Percentiles rank a stretch among this genome's conserved stretches.
Evolutionary conservation across 768 basidiomycete genomes (phyloP).

Genomic region (Lyophyllum atratum): DNA sequence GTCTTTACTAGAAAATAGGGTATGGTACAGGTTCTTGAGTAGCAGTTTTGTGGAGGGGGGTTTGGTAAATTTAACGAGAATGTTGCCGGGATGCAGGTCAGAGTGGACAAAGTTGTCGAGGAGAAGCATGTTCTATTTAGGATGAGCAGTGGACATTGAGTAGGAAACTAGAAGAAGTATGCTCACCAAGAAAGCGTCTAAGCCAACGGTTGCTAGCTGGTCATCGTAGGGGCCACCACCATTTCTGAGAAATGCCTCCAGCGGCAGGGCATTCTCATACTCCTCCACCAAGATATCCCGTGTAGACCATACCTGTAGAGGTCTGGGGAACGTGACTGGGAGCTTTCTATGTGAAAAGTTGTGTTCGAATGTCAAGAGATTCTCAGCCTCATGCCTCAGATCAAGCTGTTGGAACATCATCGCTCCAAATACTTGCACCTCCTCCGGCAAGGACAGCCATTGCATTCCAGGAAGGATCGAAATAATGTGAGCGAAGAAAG

Average conservation of each 20-base stretch:
- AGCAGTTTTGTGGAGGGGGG: slow-evolving; percentile 72
- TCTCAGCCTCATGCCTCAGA: slow-evolving; percentile 86
- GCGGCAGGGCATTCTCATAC: slow-evolving; percentile 87
- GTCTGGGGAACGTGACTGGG: slow-evolving; percentile 88
- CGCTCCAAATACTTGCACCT: slow-evolving; percentile 89
- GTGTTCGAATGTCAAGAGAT: slow-evolving; percentile 79
- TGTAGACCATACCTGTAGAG: slow-evolving; percentile 80
- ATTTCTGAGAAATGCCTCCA: slow-evolving; percentile 84
- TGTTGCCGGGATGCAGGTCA: slow-evolving; percentile 91
- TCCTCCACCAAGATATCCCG: slow-evolving; percentile 88
- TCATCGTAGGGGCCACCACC: slow-evolving; percentile 93
- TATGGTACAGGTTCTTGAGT: slow-evolving; percentile 58
- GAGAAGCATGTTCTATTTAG: slow-evolving; percentile 87
- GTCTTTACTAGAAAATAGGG: slow-evolving; percentile 44
- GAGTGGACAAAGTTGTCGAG: slow-evolving; percentile 97
- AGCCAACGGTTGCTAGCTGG: slow-evolving; percentile 85
- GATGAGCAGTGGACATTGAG: slow-evolving; percentile 1
- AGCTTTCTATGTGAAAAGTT: slow-evolving; percentile 83
- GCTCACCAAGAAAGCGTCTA: slow-evolving; percentile 92
- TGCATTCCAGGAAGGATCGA: slow-evolving; percentile 88
- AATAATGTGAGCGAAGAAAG: slow-evolving; percentile 81
- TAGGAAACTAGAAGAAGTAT: neutral
- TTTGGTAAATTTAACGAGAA: slow-evolving; percentile 96
- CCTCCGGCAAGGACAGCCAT: slow-evolving; percentile 95
- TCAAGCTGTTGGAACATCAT: slow-evolving; percentile 98